A percentile compares a stretch with the other conserved stretches of the same genome.
Evolutionary conservation across 2,329 filamentous ascomycete genomes (phyloP).

Genomic region (Neonectria punicea): DNA sequence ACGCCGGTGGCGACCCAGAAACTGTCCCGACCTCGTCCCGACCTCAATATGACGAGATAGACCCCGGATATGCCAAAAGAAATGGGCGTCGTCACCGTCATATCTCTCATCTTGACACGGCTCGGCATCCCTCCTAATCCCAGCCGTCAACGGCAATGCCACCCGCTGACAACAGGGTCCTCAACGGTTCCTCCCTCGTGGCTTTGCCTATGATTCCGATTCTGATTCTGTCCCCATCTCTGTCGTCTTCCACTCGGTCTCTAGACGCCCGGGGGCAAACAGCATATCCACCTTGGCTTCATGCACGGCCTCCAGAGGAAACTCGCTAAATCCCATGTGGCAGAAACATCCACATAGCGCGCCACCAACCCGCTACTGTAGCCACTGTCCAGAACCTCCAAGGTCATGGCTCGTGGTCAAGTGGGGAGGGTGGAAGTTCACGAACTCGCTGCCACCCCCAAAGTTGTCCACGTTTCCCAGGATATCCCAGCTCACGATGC

Average conservation of each 20-base stretch:
- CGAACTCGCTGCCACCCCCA: background rate
- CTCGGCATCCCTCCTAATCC: constrained; percentile 5
- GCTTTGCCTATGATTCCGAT: background rate
- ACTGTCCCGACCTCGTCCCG: constrained; percentile 1
- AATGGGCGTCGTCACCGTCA: constrained; percentile 3
- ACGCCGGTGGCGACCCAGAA: background rate
- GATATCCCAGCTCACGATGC: background rate
- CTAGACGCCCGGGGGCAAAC: constrained; percentile 14
- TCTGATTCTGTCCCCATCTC: background rate
- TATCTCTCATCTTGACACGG: background rate
- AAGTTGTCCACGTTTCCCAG: background rate
- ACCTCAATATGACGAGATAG: constrained; percentile 3
- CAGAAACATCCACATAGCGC: constrained; percentile 12
- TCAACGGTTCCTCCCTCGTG: constrained; percentile 1
- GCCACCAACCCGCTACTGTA: constrained; percentile 12
- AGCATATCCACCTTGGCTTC: constrained; percentile 15
- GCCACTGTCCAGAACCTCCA: constrained; percentile 1
- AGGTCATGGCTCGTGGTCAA: constrained; percentile 5
- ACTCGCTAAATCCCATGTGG: constrained; percentile 32
- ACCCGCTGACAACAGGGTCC: background rate
- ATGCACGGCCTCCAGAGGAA: constrained; percentile 22
- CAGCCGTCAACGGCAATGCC: constrained; percentile 1
- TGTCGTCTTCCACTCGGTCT: constrained; percentile 2
- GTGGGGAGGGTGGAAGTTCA: background rate
- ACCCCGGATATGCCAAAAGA: constrained; percentile 4